These are phyloP conservation scores for Dactylorhiza incarnata DNA, from an alignment of 106 monocot genomes.

Conservation along the genomic window DNA sequence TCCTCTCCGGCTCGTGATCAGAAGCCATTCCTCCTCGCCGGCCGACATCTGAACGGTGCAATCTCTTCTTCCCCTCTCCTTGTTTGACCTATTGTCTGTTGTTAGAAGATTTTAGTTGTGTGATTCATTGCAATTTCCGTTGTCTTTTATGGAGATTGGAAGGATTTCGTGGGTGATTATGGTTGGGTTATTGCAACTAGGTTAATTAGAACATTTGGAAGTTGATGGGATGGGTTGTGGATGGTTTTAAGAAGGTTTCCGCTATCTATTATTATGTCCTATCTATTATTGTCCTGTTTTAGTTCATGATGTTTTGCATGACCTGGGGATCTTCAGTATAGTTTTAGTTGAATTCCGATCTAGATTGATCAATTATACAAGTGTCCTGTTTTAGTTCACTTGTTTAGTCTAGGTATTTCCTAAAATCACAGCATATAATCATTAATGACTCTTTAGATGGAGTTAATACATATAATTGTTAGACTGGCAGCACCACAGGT, in stretches of 20 bases:
- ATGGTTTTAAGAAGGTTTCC: background rate
- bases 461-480: background rate
- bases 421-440: background rate
- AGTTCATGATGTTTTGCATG: background rate
- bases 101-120: background rate
- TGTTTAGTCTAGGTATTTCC: background rate
- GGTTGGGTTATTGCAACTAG: background rate
- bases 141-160: background rate
- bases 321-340: background rate
- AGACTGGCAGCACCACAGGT: background rate
- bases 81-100: background rate
- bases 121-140: background rate
- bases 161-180: background rate
- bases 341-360: background rate
- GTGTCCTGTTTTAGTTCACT: background rate
- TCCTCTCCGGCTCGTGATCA: no score
- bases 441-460: background rate
- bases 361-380: background rate
- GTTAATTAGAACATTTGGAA: background rate
- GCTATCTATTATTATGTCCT: background rate
- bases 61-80: background rate
- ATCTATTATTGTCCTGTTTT: no score
- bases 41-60: slow-evolving; percentile 95
- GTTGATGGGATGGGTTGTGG: background rate
- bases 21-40: slow-evolving; percentile 99